phyloP scores from a whole-genome alignment of 208 protist species.

The Porcisia deanei region DNA sequence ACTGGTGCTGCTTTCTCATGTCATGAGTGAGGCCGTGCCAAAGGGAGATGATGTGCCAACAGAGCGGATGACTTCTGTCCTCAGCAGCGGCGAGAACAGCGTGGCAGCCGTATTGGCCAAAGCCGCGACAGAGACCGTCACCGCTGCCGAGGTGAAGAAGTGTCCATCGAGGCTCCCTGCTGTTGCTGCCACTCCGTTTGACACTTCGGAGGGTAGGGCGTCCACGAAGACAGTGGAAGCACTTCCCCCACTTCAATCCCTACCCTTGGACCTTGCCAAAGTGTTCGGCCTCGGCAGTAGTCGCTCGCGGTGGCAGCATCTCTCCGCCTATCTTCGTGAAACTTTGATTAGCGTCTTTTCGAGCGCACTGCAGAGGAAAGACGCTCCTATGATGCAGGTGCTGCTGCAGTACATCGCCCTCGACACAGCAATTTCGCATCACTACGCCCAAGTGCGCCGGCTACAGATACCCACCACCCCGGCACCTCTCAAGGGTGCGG shows the following conservation, averaged over 20 bases:
- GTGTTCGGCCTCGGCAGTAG: constrained; percentile 26
- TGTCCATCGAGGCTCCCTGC: background rate
- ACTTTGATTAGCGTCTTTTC: constrained; percentile 24
- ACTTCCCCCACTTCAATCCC: background rate
- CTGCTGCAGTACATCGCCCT: constrained; percentile 32
- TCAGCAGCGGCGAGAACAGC: background rate
- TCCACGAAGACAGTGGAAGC: background rate
- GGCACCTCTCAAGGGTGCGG: background rate
- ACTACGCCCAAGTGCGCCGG: constrained; percentile 8
- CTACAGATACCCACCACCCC: background rate
- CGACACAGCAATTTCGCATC: constrained; percentile 27
- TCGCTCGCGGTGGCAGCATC: constrained; percentile 15
- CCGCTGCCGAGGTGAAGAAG: background rate
- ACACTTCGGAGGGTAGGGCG: background rate
- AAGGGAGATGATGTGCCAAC: background rate
- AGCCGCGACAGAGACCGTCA: background rate
- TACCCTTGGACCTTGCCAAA: constrained; percentile 16
- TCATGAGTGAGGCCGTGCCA: constrained; percentile 25
- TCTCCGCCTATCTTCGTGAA: constrained; percentile 21
- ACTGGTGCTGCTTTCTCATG: constrained; percentile 32
- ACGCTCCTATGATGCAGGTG: constrained; percentile 24
- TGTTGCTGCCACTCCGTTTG: background rate
- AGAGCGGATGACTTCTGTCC: background rate
- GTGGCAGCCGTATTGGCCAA: background rate
- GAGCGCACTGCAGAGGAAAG: constrained; percentile 29